These are phyloP conservation scores for Boletus bicolor DNA, from an alignment of 768 basidiomycete species.

Conservation along the genomic window DNA sequence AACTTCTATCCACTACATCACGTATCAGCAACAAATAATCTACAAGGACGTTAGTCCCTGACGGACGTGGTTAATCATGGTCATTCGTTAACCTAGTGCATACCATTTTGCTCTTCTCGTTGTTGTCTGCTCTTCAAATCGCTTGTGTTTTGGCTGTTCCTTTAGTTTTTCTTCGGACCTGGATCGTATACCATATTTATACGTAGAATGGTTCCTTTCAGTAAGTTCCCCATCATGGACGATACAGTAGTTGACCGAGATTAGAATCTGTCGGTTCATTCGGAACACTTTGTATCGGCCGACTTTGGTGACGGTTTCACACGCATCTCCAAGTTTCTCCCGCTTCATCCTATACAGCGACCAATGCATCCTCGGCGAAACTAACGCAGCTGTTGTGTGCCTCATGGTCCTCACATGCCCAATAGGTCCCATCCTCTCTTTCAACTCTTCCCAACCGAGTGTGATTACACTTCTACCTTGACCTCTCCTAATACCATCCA, in stretches of 20 bases:
- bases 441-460: neutral
- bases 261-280: constrained; percentile 4
- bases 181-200: constrained; percentile 2
- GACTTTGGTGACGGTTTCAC: constrained; percentile 7
- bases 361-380: constrained; percentile 25
- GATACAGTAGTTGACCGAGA: too few species aligned
- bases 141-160: neutral
- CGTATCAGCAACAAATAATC: constrained; percentile 14
- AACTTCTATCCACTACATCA: neutral
- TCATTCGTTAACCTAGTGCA: neutral
- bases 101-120: neutral
- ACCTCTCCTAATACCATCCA: neutral
- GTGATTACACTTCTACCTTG: neutral
- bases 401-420: constrained; percentile 15
- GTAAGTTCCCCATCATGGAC: neutral
- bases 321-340: constrained; percentile 1
- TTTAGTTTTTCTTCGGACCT: neutral
- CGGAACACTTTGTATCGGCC: constrained; percentile 14
- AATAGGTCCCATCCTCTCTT: neutral
- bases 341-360: neutral
- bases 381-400: constrained; percentile 13
- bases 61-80: neutral
- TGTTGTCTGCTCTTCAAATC: neutral
- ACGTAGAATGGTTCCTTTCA: neutral
- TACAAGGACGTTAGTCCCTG: neutral